These are phyloP conservation scores for Fusarium chlamydosporum DNA, from an alignment of 2,329 filamentous ascomycete species.

Conservation along the genomic window DNA sequence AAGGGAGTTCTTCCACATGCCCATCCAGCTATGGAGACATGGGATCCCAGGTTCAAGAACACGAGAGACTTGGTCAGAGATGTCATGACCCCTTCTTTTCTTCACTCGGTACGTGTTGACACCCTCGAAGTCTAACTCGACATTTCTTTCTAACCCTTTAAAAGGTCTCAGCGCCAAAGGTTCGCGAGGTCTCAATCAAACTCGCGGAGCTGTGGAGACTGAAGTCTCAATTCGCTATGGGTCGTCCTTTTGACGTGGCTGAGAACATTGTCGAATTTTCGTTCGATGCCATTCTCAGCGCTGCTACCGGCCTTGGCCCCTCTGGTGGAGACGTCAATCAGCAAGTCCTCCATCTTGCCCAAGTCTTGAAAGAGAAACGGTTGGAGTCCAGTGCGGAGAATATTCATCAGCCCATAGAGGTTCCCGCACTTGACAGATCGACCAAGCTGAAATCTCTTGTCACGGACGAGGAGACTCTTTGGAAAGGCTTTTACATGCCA, in stretches of 20 bases:
- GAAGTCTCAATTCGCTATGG: not conserved
- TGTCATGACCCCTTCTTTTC: conserved; percentile 5
- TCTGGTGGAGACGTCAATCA: not conserved
- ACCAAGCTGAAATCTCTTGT: not conserved
- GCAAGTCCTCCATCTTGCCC: not conserved
- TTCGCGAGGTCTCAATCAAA: not conserved
- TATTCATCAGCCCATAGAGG: not conserved
- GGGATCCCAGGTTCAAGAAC: not conserved
- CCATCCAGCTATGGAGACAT: not conserved
- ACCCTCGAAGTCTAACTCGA: not conserved
- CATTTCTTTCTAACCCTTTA: too few species aligned
- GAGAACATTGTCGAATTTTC: not conserved
- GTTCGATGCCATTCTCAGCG: not conserved
- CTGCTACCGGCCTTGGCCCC: not conserved
- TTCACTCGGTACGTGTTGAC: not conserved
- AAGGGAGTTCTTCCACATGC: not conserved
- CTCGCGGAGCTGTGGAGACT: not conserved
- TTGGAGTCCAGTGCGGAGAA: not conserved
- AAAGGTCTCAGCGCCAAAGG: not conserved
- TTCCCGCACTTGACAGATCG: not conserved
- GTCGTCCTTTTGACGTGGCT: not conserved
- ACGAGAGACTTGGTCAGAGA: not conserved
- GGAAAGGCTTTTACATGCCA: not conserved
- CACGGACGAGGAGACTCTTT: not conserved
- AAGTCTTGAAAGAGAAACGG: not conserved